These are phyloP conservation scores for Stramenopiles sp. DNA, from an alignment of 352 stramenopile species.

Conservation along the genomic window DNA sequence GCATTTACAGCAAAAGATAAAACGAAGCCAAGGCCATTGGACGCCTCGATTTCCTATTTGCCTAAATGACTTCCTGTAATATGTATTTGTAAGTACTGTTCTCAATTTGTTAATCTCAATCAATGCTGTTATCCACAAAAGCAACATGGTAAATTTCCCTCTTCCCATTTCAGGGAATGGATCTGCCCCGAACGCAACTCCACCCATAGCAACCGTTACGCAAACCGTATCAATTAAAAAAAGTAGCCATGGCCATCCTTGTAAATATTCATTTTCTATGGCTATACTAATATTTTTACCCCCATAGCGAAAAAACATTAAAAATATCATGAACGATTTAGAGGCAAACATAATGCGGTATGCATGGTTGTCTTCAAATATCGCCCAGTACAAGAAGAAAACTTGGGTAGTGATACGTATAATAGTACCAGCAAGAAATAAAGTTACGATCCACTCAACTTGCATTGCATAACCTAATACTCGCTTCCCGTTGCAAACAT, in stretches of 20 bases:
- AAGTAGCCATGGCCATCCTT: neutral
- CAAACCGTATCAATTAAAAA: neutral
- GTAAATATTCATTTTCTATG: slow-evolving; percentile 9
- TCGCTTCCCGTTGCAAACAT: neutral
- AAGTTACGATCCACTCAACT: neutral
- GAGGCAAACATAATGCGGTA: neutral
- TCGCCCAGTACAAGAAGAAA: neutral
- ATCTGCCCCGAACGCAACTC: neutral
- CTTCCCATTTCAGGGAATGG: neutral
- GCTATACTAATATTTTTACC: neutral
- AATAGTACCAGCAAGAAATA: neutral
- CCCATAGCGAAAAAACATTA: neutral
- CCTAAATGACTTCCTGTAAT: neutral
- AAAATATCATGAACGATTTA: neutral
- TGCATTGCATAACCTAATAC: neutral
- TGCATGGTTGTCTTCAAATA: neutral
- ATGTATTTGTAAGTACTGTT: neutral
- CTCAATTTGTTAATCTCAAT: neutral
- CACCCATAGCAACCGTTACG: neutral
- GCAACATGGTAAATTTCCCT: neutral
- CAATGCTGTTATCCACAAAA: neutral
- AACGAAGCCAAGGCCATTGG: neutral
- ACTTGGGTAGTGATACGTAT: neutral
- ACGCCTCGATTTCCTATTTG: neutral
- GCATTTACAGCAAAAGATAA: no score